Evolutionary conservation across 345 rosid genomes (phyloP).

Genomic region (Theobroma cacao): DNA sequence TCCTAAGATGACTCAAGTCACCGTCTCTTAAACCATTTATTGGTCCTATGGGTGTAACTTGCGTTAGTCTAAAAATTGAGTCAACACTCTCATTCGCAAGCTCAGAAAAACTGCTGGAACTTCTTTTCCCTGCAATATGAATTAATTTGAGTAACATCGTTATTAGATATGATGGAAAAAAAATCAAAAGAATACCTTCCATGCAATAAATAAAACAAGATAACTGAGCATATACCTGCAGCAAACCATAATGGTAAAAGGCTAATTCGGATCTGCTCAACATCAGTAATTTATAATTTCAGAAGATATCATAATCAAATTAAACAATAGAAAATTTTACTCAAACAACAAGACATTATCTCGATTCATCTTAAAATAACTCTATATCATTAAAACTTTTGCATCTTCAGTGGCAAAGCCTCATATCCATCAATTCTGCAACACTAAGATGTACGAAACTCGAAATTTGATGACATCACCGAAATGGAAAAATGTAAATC

Average conservation of each 20-base stretch:
- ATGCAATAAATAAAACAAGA: constrained; percentile 17
- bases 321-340: neutral
- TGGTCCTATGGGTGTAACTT: constrained; percentile 30
- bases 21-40: constrained; percentile 35
- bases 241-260: constrained; percentile 70
- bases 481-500: constrained; percentile 12
- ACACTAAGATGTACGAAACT: neutral
- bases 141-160: constrained; percentile 9
- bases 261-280: constrained; percentile 52
- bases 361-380: neutral
- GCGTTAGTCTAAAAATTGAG: constrained; percentile 37
- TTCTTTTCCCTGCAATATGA: constrained; percentile 50
- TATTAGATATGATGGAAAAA: neutral
- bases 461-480: neutral
- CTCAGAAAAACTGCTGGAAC: constrained; percentile 43
- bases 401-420: neutral
- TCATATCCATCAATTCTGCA: neutral
- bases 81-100: constrained; percentile 47
- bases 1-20: constrained; percentile 37
- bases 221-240: constrained; percentile 49
- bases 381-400: neutral
- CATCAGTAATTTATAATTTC: constrained; percentile 15
- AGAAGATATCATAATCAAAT: constrained; percentile 6
- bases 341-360: neutral
- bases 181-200: neutral